Evolutionary conservation across 352 stramenopile species (phyloP).

Genomic region (Stephanocyclus meneghinianus): DNA sequence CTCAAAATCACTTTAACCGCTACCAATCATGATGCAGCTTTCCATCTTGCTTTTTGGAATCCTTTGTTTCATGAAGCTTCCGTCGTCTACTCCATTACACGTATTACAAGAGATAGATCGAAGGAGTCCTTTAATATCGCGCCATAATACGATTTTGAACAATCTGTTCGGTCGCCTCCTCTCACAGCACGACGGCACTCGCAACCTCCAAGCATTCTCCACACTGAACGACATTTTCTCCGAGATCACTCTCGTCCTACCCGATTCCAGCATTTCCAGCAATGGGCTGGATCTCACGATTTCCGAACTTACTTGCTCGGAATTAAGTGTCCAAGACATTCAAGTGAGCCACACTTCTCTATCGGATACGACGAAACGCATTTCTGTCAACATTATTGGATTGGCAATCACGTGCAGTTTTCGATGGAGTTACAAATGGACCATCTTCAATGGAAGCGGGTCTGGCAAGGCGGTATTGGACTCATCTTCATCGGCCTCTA

Average conservation of each 20-base stretch:
- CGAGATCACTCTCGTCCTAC: conserved; percentile 11
- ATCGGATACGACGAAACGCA: conserved; percentile 25
- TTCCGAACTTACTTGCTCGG: conserved; percentile 50
- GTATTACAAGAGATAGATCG: too few relatives aligned
- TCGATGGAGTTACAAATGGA: conserved; percentile 57
- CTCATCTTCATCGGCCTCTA: conserved; percentile 20
- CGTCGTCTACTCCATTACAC: too few relatives aligned
- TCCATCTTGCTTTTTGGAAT: too few relatives aligned
- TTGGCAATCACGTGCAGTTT: conserved; percentile 58
- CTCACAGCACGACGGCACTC: not conserved
- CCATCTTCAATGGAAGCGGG: conserved; percentile 42
- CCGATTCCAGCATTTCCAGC: conserved; percentile 6
- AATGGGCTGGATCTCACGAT: conserved; percentile 54
- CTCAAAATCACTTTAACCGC: too few relatives aligned
- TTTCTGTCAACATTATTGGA: conserved; percentile 42
- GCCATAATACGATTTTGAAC: too few relatives aligned
- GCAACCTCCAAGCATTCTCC: conserved; percentile 20
- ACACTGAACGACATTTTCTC: conserved; percentile 19
- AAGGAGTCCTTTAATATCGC: too few relatives aligned
- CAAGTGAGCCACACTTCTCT: conserved; percentile 33
- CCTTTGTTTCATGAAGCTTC: too few relatives aligned
- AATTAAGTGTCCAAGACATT: conserved; percentile 59
- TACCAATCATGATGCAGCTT: too few relatives aligned
- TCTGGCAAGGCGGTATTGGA: conserved; percentile 37
- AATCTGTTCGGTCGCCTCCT: not conserved